A percentile compares a stretch with the other conserved stretches of the same genome.
Conservation (phyloP, 2,329 filamentous ascomycete species). For the Corinectria fuckeliana region DNA sequence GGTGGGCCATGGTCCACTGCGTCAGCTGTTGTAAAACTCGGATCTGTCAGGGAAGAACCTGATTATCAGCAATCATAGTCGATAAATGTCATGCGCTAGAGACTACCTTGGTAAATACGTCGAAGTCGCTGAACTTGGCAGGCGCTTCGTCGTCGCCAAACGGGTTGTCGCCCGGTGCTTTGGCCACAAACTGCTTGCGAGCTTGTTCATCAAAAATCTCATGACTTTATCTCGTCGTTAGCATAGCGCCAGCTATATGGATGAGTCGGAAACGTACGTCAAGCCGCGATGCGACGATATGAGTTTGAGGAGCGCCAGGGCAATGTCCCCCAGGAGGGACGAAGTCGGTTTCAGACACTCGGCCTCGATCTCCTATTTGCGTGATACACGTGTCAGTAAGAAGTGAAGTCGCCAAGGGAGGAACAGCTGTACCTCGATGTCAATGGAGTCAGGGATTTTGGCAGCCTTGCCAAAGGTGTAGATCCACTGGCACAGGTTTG, state of each 20-base stretch:
- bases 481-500: conserved; percentile 92
- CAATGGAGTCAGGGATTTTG: conserved; percentile 87
- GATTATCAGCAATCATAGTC: not conserved
- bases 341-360: conserved; percentile 87
- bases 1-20: conserved; percentile 85
- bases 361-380: conserved; percentile 77
- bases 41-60: conserved; percentile 53
- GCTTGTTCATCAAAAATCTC: conserved; percentile 95
- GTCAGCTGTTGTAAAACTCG: conserved; percentile 86
- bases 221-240: conserved; percentile 56
- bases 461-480: conserved; percentile 87
- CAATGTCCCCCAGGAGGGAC: conserved; percentile 78
- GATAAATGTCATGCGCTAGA: not conserved
- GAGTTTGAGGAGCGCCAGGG: conserved; percentile 86
- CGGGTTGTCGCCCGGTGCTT: conserved; percentile 79
- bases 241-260: not conserved
- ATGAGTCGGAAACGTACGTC: conserved; percentile 66
- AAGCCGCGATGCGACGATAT: conserved; percentile 92
- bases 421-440: conserved; percentile 75
- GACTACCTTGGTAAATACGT: conserved; percentile 77
- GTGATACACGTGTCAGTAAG: not conserved
- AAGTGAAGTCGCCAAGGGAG: not conserved
- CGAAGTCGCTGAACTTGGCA: conserved; percentile 78
- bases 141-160: conserved; percentile 81
- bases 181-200: conserved; percentile 84